Conservation (phyloP, 2,329 filamentous ascomycete species). For the Phyllosticta citriasiana region DNA sequence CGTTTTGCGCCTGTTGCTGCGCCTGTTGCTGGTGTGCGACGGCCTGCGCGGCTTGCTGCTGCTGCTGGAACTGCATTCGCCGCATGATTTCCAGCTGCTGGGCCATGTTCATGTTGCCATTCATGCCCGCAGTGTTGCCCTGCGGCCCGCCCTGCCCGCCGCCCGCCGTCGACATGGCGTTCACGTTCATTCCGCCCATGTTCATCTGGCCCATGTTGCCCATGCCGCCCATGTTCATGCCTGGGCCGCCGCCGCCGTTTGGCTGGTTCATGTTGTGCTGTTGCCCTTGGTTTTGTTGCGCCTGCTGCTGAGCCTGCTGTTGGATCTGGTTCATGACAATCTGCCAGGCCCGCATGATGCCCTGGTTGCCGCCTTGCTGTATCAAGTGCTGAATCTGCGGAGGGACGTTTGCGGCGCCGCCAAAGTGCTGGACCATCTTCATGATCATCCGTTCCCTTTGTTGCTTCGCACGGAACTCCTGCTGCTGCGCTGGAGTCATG, state of each 20-base stretch:
- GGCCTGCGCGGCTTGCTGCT: slow-evolving; percentile 3
- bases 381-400: slow-evolving; percentile 22
- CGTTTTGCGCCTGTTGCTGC: not conserved
- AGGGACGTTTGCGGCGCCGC: slow-evolving; percentile 12
- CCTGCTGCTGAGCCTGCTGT: slow-evolving; percentile 22
- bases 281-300: slow-evolving; percentile 15
- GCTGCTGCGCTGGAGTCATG: not conserved
- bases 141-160: slow-evolving; percentile 1
- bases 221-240: slow-evolving; percentile 7
- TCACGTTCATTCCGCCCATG: slow-evolving; percentile 4
- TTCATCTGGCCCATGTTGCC: slow-evolving; percentile 11
- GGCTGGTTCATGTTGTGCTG: slow-evolving; percentile 8
- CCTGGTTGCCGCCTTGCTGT: slow-evolving; percentile 1
- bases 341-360: slow-evolving; percentile 1
- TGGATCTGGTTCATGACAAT: slow-evolving; percentile 1
- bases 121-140: slow-evolving; percentile 2
- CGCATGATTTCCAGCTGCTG: slow-evolving; percentile 14
- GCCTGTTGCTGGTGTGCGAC: not conserved
- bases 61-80: slow-evolving; percentile 16
- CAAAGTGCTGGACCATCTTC: slow-evolving; percentile 12
- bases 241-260: slow-evolving; percentile 12
- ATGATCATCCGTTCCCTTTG: slow-evolving; percentile 17
- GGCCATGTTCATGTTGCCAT: slow-evolving; percentile 12
- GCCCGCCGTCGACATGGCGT: not conserved
- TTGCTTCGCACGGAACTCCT: not conserved